A percentile compares a stretch with the other conserved stretches of the same genome.
Evolutionary conservation across 306 rosid genomes (phyloP).

Genomic region (Vicia sativa): DNA sequence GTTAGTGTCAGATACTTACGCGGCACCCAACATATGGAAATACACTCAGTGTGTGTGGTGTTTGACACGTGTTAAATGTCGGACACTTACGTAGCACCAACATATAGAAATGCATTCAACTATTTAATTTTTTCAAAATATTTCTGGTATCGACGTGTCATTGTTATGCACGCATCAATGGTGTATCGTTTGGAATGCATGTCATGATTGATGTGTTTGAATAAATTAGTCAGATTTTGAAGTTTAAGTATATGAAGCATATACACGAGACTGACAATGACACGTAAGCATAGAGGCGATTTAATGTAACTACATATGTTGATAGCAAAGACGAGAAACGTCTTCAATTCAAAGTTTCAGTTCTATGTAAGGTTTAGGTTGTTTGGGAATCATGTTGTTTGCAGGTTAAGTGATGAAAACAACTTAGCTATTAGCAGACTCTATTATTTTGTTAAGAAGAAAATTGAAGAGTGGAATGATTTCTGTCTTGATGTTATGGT

Average conservation of each 20-base stretch:
- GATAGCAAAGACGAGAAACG: too few relatives aligned
- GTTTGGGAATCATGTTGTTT: background rate
- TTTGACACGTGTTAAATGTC: background rate
- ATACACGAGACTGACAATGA: too few relatives aligned
- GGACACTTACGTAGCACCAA: background rate
- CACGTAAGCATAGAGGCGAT: too few relatives aligned
- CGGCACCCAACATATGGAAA: background rate
- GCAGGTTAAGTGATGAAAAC: background rate
- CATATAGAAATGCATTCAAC: background rate
- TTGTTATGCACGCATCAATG: too few relatives aligned
- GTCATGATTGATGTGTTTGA: constrained; percentile 8
- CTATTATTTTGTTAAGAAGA: constrained; percentile 1
- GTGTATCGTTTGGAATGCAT: background rate
- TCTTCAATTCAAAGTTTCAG: too few relatives aligned
- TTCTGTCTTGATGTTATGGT: background rate
- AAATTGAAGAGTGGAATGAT: constrained; percentile 1
- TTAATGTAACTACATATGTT: too few relatives aligned
- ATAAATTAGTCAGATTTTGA: background rate
- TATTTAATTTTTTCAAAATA: background rate
- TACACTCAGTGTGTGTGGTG: background rate
- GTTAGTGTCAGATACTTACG: too few relatives aligned
- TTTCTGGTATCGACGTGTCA: background rate
- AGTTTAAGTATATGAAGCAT: background rate
- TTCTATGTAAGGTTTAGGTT: too few relatives aligned
- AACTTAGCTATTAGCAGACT: background rate